phyloP scores from a whole-genome alignment of 352 stramenopile genomes.

The Globisporangium sylvaticum region DNA sequence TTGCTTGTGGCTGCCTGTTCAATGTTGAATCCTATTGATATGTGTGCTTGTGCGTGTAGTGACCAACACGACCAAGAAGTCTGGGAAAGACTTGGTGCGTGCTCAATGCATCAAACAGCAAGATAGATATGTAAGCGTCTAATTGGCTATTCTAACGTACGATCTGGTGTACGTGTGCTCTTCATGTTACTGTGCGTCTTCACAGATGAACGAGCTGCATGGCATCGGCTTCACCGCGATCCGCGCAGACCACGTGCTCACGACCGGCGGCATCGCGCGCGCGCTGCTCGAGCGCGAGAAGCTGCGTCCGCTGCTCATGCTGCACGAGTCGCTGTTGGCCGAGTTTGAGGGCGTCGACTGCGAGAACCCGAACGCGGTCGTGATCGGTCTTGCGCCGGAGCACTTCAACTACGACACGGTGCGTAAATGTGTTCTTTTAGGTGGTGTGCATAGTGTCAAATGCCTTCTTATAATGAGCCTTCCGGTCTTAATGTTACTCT shows the following conservation, averaged over 20 bases:
- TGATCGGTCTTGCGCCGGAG: slow-evolving; percentile 44
- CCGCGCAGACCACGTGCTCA: slow-evolving; percentile 37
- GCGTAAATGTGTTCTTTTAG: not conserved
- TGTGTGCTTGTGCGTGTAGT: slow-evolving; percentile 22
- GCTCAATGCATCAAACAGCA: too few relatives aligned
- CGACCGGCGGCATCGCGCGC: slow-evolving; percentile 37
- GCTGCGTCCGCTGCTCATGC: slow-evolving; percentile 42
- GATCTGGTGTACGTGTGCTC: not conserved
- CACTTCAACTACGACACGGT: slow-evolving; percentile 61
- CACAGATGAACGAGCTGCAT: slow-evolving; percentile 42
- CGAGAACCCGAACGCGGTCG: slow-evolving; percentile 48
- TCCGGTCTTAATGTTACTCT: not conserved
- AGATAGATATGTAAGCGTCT: not conserved
- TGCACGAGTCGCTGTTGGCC: slow-evolving; percentile 36
- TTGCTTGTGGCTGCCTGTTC: not conserved
- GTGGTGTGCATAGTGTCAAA: too few relatives aligned
- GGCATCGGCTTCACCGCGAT: slow-evolving; percentile 39
- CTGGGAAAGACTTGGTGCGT: slow-evolving; percentile 33
- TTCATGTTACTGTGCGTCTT: not conserved
- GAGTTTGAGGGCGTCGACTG: slow-evolving; percentile 41
- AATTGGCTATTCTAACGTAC: not conserved
- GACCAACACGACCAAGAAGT: slow-evolving; percentile 74
- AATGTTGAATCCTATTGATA: not conserved
- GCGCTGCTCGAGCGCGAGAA: slow-evolving; percentile 30
- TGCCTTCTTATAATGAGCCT: not conserved